These are phyloP conservation scores for Imleria badia DNA, from an alignment of 768 basidiomycete genomes.

Conservation along the genomic window DNA sequence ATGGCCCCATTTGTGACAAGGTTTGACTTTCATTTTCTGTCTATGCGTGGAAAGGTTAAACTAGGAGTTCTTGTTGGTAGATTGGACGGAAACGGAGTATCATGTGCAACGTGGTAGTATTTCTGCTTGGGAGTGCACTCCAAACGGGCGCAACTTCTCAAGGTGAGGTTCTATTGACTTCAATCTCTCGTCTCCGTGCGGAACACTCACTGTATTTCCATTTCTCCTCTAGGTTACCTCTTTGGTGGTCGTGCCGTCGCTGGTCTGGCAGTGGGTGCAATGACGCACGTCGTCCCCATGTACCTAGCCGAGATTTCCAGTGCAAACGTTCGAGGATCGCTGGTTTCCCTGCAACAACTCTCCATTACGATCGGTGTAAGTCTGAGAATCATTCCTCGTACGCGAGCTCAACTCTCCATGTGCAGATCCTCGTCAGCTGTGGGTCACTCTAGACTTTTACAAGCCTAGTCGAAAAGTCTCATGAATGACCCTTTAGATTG, in stretches of 20 bases:
- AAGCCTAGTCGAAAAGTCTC: background rate
- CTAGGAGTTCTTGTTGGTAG: conserved; percentile 2
- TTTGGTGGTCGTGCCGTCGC: conserved; percentile 31
- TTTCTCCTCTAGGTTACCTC: conserved; percentile 18
- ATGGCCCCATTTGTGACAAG: conserved; percentile 34
- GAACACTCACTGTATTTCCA: background rate
- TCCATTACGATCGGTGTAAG: conserved; percentile 37
- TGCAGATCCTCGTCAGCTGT: conserved; percentile 34
- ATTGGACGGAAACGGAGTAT: conserved; percentile 29
- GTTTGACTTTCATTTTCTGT: conserved; percentile 2
- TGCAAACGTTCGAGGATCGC: conserved; percentile 37
- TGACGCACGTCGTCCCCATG: conserved; percentile 31
- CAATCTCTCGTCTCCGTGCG: background rate
- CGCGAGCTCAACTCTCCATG: background rate
- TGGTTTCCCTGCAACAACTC: conserved; percentile 38
- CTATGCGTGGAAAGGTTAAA: background rate
- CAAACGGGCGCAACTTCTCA: conserved; percentile 31
- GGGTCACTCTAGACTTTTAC: background rate
- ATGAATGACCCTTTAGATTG: conserved; percentile 22
- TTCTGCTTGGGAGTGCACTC: conserved; percentile 31
- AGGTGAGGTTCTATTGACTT: conserved; percentile 1
- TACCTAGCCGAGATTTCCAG: conserved; percentile 41
- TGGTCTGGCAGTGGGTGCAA: conserved; percentile 17
- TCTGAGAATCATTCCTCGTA: background rate
- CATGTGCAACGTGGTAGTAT: conserved; percentile 29